Evolutionary conservation across 345 rosid genomes (phyloP), one percentile per base, ranked within the genome.

Genomic region (Brassica carinata): DNA sequence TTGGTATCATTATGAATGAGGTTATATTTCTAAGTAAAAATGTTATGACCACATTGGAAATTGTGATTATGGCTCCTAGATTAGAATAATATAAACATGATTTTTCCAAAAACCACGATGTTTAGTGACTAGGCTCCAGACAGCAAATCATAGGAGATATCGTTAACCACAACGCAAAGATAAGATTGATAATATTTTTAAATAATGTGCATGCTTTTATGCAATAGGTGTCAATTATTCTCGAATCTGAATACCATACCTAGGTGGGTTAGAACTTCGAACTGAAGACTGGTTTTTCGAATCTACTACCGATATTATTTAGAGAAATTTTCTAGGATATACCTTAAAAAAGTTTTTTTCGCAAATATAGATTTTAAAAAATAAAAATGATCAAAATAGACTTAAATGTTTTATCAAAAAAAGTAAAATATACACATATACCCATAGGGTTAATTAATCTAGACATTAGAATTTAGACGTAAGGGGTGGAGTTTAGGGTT

Each of bases 91-190:
- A 69, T 63, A 75, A 70, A 70, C 10, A 64, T 27, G 40, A 55
- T 65, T n/a, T 71, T 11, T 66, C 81, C 77, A 71, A 81, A 64
- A 81, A 76, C 72, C 77, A 71, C 77, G 77, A 77, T 81, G 71
- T 58, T 76, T 76, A 76, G 30, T 58, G 77, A 67, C 57, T 43
- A 40, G 58, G 67, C 51, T 76, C 84, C 80, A 76, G 73, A 81
- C 80, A 81, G 31, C 77, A 81, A 76, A 81, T 81, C 84, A 76
- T 71, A 38, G 17, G 70, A 62, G 67, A 31, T 81, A 71, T 76
- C 65, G 80, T 81, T 64, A 81, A 64, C 29, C 5, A 73, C 48
- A 72, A 64, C 64, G 74, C 71, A 62, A 75, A 57, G 70, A 72
- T 72, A 72, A 33, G 74, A 71, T 58, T 76, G 8, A 9, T 70